These are phyloP conservation scores for Candida dubliniensis DNA, from an alignment of 1,139 yeast genomes.

Conservation along the genomic window DNA sequence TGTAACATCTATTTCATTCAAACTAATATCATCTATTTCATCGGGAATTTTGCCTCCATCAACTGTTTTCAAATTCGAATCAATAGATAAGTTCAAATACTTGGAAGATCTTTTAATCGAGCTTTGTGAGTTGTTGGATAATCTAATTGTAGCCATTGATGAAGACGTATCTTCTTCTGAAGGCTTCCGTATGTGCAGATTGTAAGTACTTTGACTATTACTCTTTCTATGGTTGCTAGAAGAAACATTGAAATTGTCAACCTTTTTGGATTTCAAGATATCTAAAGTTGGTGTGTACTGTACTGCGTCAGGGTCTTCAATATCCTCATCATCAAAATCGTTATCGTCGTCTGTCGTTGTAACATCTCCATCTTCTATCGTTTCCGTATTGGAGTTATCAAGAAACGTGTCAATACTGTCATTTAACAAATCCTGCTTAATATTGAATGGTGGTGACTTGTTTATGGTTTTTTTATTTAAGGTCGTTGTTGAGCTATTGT, in stretches of 20 bases:
- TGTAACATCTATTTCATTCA: constrained; percentile 28
- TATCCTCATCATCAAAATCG: constrained; percentile 15
- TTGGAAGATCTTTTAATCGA: constrained; percentile 49
- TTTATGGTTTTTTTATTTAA: constrained; percentile 23
- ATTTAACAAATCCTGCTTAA: constrained; percentile 31
- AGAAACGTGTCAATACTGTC: constrained; percentile 27
- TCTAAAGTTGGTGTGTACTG: constrained; percentile 7
- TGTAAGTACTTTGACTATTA: constrained; percentile 17
- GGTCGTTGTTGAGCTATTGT: not conserved
- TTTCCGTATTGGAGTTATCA: constrained; percentile 14
- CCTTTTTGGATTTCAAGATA: constrained; percentile 1
- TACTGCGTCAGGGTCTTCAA: constrained; percentile 6
- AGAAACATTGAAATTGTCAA: not conserved
- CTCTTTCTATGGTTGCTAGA: constrained; percentile 4
- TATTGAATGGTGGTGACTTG: constrained; percentile 47
- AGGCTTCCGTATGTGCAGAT: constrained; percentile 14
- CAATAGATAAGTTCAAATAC: constrained; percentile 48
- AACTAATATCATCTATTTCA: constrained; percentile 26
- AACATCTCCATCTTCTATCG: constrained; percentile 10
- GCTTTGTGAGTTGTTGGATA: constrained; percentile 16
- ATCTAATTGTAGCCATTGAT: constrained; percentile 11
- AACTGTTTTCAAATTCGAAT: constrained; percentile 19
- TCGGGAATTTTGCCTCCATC: constrained; percentile 11
- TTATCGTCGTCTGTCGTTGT: constrained; percentile 19
- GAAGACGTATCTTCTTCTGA: constrained; percentile 8